These are phyloP conservation scores for Dispira parvispora DNA, from an alignment of 192 early-diverging fungal genomes.

Conservation along the genomic window DNA sequence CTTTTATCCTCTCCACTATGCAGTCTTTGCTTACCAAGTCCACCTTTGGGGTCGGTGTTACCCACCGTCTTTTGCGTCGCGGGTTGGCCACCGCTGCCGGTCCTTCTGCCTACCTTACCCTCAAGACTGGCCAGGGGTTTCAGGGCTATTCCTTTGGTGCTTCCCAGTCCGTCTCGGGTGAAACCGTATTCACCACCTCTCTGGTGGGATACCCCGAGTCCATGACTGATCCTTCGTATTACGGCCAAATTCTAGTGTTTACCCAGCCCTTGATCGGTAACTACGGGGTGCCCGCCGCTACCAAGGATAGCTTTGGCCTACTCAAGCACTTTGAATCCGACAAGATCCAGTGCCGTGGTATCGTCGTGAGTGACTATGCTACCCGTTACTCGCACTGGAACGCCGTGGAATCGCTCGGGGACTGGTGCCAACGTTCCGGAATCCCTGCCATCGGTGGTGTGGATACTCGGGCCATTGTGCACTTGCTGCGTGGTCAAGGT, in stretches of 20 bases:
- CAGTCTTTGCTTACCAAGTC: not conserved
- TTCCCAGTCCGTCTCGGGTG: conserved; percentile 49
- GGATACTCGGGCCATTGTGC: conserved; percentile 82
- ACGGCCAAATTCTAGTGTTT: conserved; percentile 88
- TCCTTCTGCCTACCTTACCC: conserved; percentile 33
- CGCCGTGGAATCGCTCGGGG: conserved; percentile 70
- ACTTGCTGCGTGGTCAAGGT: conserved; percentile 67
- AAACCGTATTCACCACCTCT: conserved; percentile 90
- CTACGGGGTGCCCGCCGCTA: conserved; percentile 74
- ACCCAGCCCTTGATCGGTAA: conserved; percentile 95
- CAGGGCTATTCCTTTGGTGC: conserved; percentile 80
- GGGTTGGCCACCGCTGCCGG: conserved; percentile 24
- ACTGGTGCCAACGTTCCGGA: conserved; percentile 74
- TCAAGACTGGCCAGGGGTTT: conserved; percentile 69
- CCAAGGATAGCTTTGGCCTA: conserved; percentile 64
- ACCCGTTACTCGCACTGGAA: conserved; percentile 86
- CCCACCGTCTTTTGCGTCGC: conserved; percentile 11
- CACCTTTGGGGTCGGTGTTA: not conserved
- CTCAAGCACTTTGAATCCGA: conserved; percentile 75
- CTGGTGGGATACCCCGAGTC: conserved; percentile 93
- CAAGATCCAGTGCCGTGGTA: conserved; percentile 67
- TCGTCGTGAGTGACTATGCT: conserved; percentile 86
- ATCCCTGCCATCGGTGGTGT: conserved; percentile 80
- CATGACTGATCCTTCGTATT: conserved; percentile 96
- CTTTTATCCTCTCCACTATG: not conserved